phyloP scores from a whole-genome alignment of 2,329 filamentous ascomycete species.

The Phoma sp. region DNA sequence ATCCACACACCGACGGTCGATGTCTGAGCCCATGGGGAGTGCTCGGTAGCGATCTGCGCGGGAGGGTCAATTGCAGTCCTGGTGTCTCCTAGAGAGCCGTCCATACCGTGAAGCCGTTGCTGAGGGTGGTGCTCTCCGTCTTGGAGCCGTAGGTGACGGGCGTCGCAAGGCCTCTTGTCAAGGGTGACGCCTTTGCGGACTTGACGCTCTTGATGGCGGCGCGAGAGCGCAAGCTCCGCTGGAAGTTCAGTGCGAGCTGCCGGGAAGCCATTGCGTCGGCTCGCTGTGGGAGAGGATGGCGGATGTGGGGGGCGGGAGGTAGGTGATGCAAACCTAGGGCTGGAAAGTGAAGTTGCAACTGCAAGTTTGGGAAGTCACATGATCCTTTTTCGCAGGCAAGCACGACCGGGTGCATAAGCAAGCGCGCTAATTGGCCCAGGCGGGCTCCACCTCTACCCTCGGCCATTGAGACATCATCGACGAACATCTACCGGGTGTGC shows the following conservation, averaged over 20 bases:
- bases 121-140: constrained; percentile 94
- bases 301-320: constrained; percentile 36
- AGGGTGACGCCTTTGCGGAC: constrained; percentile 60
- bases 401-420: neutral
- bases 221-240: constrained; percentile 87
- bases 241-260: constrained; percentile 94
- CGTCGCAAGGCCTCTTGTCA: constrained; percentile 89
- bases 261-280: constrained; percentile 82
- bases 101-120: constrained; percentile 93
- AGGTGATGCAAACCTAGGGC: constrained; percentile 35
- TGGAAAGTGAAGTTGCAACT: constrained; percentile 8
- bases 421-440: constrained; percentile 4
- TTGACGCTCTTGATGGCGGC: constrained; percentile 79
- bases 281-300: constrained; percentile 37
- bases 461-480: constrained; percentile 12
- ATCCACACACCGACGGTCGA: constrained; percentile 99
- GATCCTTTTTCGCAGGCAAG: constrained; percentile 2
- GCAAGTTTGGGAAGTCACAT: neutral
- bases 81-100: constrained; percentile 16
- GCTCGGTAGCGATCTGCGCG: constrained; percentile 89
- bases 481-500: constrained; percentile 15
- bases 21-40: constrained; percentile 97
- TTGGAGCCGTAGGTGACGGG: constrained; percentile 77
- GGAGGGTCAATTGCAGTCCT: constrained; percentile 44
- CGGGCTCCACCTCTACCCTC: constrained; percentile 11